These are phyloP conservation scores for Fusarium circinatum DNA, from an alignment of 2,329 filamentous ascomycete species.

Conservation along the genomic window DNA sequence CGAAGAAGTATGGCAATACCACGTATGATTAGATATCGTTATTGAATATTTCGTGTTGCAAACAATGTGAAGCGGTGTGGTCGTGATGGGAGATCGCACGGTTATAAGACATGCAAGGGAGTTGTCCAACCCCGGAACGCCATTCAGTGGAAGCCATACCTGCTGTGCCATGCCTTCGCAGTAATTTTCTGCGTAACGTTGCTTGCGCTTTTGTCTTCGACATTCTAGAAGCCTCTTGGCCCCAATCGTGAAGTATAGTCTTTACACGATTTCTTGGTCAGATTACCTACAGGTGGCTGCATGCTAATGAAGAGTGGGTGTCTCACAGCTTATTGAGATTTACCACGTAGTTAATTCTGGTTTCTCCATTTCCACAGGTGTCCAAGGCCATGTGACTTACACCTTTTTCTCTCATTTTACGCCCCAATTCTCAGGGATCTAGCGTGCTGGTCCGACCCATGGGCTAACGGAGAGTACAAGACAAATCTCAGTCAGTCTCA, in stretches of 20 bases:
- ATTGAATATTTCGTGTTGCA: not conserved
- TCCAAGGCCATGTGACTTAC: not conserved
- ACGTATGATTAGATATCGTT: not conserved
- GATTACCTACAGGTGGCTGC: not conserved
- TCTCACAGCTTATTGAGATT: not conserved
- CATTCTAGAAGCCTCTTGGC: not conserved
- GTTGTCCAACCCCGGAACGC: slow-evolving; percentile 18
- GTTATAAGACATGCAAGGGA: slow-evolving; percentile 30
- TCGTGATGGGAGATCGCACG: slow-evolving; percentile 9
- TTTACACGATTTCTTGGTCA: not conserved
- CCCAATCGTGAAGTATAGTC: not conserved
- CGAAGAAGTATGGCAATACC: not conserved
- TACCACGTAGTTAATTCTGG: not conserved
- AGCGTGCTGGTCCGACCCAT: not conserved
- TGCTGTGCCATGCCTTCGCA: slow-evolving; percentile 6
- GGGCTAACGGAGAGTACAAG: not conserved
- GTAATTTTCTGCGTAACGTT: not conserved
- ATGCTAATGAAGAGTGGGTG: not conserved
- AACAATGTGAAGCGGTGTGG: slow-evolving; percentile 23
- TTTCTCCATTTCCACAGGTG: not conserved
- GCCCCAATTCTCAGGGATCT: not conserved
- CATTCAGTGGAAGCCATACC: slow-evolving; percentile 1
- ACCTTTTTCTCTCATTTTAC: not conserved
- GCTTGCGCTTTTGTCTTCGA: not conserved
- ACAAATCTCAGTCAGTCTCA: not conserved